Conservation (phyloP, 495 filamentous ascomycete species). For the Talaromyces borbonicus region DNA sequence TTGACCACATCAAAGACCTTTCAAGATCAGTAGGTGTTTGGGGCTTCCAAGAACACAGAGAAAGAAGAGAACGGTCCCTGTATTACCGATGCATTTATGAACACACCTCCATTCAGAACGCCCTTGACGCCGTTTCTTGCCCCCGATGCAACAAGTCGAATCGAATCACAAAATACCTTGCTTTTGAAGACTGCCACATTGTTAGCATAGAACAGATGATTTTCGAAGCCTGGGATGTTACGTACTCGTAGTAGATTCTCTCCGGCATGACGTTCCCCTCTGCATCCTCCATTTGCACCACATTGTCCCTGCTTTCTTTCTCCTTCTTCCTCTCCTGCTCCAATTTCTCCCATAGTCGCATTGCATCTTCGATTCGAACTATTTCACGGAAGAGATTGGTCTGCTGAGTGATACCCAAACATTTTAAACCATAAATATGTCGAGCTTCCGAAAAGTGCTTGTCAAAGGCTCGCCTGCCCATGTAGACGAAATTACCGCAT, state of each 20-base stretch:
- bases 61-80: no score
- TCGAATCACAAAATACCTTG: constrained; percentile 38
- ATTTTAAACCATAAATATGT: constrained; percentile 88
- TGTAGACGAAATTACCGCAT: constrained; percentile 96
- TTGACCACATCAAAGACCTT: no score
- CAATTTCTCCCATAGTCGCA: constrained; percentile 86
- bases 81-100: no score
- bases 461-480: constrained; percentile 89
- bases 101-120: background rate
- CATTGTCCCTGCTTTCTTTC: constrained; percentile 61
- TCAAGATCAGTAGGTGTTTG: no score
- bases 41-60: no score
- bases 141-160: background rate
- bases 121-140: background rate
- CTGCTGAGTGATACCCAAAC: constrained; percentile 78
- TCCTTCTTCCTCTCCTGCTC: constrained; percentile 75
- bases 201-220: constrained; percentile 16
- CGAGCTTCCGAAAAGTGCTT: constrained; percentile 94
- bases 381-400: constrained; percentile 91
- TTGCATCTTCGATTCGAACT: constrained; percentile 78
- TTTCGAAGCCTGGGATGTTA: constrained; percentile 6
- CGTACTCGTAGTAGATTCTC: constrained; percentile 83
- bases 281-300: constrained; percentile 97
- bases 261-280: constrained; percentile 98
- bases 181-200: constrained; percentile 38